These are phyloP conservation scores for Globisporangium irregulare DNA, from an alignment of 352 stramenopile species.

Conservation along the genomic window DNA sequence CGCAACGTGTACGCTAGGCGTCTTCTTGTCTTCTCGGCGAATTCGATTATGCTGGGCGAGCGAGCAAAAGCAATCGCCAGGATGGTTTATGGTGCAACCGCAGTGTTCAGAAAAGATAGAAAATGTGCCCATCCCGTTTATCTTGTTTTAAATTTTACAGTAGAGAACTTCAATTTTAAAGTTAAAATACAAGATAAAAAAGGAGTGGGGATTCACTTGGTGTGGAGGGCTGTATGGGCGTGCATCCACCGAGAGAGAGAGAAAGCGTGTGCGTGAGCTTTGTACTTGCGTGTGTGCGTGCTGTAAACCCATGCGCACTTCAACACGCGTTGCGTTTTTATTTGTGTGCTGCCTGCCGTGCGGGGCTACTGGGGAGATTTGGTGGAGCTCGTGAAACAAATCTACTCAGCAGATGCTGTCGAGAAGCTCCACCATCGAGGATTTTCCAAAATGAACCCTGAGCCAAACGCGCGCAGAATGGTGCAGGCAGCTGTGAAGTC, in stretches of 20 bases:
- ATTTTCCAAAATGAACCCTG: too few relatives aligned
- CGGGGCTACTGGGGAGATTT: background rate
- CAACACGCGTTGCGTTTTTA: background rate
- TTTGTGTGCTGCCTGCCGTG: background rate
- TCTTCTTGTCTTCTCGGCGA: constrained; percentile 3
- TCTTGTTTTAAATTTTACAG: too few relatives aligned
- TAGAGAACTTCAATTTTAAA: too few relatives aligned
- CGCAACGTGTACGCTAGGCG: background rate
- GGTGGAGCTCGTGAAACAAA: background rate
- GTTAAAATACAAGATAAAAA: background rate
- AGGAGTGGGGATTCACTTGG: background rate
- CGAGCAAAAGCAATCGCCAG: background rate
- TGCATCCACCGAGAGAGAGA: background rate
- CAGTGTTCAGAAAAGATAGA: too few relatives aligned
- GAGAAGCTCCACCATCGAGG: too few relatives aligned
- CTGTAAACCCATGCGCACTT: background rate
- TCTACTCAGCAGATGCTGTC: background rate
- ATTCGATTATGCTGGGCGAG: background rate
- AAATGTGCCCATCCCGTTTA: too few relatives aligned
- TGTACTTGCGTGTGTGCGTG: background rate
- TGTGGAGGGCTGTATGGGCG: too few relatives aligned
- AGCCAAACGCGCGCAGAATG: too few relatives aligned
- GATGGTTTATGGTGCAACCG: too few relatives aligned
- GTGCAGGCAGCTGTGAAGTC: background rate
- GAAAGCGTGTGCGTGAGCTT: background rate